Evolutionary conservation across 257 asterid genomes (phyloP), one percentile per base, ranked within the genome.

Genomic region (Craterostigma plantagineum): DNA sequence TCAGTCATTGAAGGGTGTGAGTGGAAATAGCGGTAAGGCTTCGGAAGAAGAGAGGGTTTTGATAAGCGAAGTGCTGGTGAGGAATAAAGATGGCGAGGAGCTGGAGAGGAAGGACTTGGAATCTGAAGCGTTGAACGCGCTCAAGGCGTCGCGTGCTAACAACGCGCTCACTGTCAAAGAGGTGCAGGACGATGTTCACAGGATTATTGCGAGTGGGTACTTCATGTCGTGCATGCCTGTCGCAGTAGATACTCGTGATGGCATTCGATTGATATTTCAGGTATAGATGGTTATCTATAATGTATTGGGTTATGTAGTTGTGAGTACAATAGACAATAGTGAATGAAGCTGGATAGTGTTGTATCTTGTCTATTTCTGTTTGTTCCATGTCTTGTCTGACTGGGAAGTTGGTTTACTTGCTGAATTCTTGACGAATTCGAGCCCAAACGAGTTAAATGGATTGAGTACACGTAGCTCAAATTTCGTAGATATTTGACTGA

Each of bases 221-320:
- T 90, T 90, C 62, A 71, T 66, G 59, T 90, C 98, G 15, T 90
- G 94, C 55, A 72, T 79, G 81, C 98, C 95, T 0, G 94, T 90
- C 1, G 98, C 95, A 0, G 92, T 83, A 11, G 98, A 90, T 60
- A 83, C 98, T 8, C 76, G 94, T 27, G 98, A 90, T 49, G 98
- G 98, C 43, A 83, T 90, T 56, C 76, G 90, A 45, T 66, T 90
- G 72, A 71, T 76, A 51, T 90, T 79, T 63, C 92, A 90, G 98
- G 95, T 83, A 75, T 37, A 13, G 17, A 14, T 35, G 10, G 45
- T 35, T 17, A 30, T 34, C 7, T 27, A 8, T 11, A 27, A 4
- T 10, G 27, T 23, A 23, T 23, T 44, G 11, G 7, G n/a, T 11
- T 17, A 0, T 12, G 3, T 14, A 3, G 17, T 42, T 11, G 11